These are phyloP conservation scores for Cystobasidium slooffiae DNA, from an alignment of 1,284 basidiomycete species.

Conservation along the genomic window DNA sequence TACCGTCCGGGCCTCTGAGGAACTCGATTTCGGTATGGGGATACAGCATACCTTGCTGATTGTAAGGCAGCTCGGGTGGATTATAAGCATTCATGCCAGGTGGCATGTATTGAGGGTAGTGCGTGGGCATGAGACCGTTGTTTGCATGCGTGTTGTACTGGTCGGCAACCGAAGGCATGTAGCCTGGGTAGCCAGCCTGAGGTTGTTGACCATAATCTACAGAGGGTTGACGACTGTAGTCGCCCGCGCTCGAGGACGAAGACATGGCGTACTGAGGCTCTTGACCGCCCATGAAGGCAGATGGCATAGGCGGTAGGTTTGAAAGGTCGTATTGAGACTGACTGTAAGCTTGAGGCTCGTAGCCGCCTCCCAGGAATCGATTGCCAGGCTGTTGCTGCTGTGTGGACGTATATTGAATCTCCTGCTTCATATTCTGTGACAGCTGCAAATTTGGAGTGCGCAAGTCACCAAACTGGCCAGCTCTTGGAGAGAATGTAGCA, in stretches of 20 bases:
- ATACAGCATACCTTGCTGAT: slow-evolving; percentile 18
- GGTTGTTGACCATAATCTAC: slow-evolving; percentile 13
- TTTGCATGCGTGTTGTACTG: not conserved
- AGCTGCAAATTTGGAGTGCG: not conserved
- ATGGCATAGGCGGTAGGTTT: slow-evolving; percentile 24
- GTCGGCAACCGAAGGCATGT: not conserved
- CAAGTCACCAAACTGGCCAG: slow-evolving; percentile 1
- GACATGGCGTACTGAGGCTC: slow-evolving; percentile 4
- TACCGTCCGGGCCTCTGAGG: not conserved
- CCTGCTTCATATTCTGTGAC: not conserved
- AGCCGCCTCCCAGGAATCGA: slow-evolving; percentile 9
- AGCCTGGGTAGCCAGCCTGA: not conserved
- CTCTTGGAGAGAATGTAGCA: slow-evolving; percentile 16
- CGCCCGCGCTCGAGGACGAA: not conserved
- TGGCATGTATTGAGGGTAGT: slow-evolving; percentile 3
- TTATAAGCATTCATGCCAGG: not conserved
- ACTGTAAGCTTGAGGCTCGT: slow-evolving; percentile 7
- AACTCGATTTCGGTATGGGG: slow-evolving; percentile 24
- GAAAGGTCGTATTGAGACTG: slow-evolving; percentile 15
- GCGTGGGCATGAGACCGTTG: not conserved
- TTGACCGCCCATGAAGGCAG: slow-evolving; percentile 8
- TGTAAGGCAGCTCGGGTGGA: not conserved
- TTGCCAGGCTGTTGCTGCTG: slow-evolving; percentile 6
- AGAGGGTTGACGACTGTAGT: slow-evolving; percentile 14
- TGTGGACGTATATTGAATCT: not conserved